Evolutionary conservation across 176 grass and related monocot species (phyloP), one percentile per base, ranked within the genome.

Genomic region (Avena insularis): DNA sequence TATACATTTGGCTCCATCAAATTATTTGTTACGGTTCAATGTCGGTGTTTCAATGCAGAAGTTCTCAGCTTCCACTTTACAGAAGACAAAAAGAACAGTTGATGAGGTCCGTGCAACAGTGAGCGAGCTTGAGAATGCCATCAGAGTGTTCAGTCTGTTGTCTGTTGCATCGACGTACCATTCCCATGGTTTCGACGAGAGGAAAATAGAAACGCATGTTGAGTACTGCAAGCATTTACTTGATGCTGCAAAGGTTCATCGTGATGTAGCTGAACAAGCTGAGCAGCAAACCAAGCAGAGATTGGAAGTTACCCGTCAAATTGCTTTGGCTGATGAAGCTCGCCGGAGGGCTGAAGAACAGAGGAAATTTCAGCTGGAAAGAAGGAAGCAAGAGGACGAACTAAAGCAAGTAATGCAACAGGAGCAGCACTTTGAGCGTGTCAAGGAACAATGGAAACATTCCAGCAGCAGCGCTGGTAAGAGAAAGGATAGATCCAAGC

Each of bases 221-320:
- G 96, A 98, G 64, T 98, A 98, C 60, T 98, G 96, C 74, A 95
- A 93, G 74, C 96, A 98, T 81, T 93, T 98, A 79, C 93, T 98
- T 83, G 88, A 95, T 84, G 96, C 90, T 84, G 96, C 96, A 64
- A 98, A 98, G 84, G 88, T 98, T 87, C 96, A 98, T 69, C 93
- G 93, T 75, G 93, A 98, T 83, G 93, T 87, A 67, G 96, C 96
- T 48, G 96, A 98, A 83, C 91, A 90, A 75, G 88, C 91, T 90
- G 96, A 98, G 69, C 93, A 98, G 43, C 96, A 98, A 72, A 98
- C 90, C 77, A 91, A 94, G 71, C 96, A 98, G 87, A 90, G 90
- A 82, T 71, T 94, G 59, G 96, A 98, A 93, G 90, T 95, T 92
- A 90, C 96, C 50, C 93, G 96, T 53, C 96, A 98, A 60, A 93